These are phyloP conservation scores for Colletotrichum phormii DNA, from an alignment of 2,329 filamentous ascomycete species.

Conservation along the genomic window DNA sequence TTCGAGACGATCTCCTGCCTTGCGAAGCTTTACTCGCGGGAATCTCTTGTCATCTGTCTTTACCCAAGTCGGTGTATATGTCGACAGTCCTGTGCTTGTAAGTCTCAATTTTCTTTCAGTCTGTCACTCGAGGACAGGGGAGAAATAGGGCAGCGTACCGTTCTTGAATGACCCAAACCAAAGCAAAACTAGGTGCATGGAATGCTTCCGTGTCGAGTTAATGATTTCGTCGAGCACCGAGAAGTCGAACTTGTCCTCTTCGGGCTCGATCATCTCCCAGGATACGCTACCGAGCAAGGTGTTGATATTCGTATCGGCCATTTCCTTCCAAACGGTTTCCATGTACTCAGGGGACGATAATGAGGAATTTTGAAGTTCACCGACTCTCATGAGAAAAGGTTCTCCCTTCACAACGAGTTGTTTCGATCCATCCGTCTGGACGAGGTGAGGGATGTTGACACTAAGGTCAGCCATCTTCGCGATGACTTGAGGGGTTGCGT, in stretches of 20 bases:
- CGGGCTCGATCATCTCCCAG: conserved; percentile 50
- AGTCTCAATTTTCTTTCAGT: background rate
- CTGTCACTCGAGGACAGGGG: conserved; percentile 40
- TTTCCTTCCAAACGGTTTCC: conserved; percentile 36
- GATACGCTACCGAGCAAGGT: conserved; percentile 49
- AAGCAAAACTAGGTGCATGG: conserved; percentile 48
- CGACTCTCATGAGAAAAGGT: conserved; percentile 43
- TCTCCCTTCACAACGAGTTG: conserved; percentile 45
- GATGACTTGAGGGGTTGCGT: background rate
- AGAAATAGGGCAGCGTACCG: conserved; percentile 11
- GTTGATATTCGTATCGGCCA: conserved; percentile 47
- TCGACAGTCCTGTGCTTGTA: conserved; percentile 21
- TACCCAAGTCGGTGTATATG: background rate
- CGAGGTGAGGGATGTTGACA: background rate
- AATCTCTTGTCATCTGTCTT: background rate
- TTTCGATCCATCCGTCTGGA: background rate
- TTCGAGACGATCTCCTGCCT: background rate
- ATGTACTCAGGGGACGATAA: background rate
- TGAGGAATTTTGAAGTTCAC: background rate
- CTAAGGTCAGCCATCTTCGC: background rate
- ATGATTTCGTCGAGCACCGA: conserved; percentile 47
- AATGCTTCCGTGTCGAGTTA: conserved; percentile 42
- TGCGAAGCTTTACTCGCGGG: background rate
- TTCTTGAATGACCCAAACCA: conserved; percentile 54
- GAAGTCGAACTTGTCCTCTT: conserved; percentile 49